Evolutionary conservation across 2,329 filamentous ascomycete genomes (phyloP), one percentile per base, ranked within the genome.

Genomic region (Bipolaris sorokiniana): DNA sequence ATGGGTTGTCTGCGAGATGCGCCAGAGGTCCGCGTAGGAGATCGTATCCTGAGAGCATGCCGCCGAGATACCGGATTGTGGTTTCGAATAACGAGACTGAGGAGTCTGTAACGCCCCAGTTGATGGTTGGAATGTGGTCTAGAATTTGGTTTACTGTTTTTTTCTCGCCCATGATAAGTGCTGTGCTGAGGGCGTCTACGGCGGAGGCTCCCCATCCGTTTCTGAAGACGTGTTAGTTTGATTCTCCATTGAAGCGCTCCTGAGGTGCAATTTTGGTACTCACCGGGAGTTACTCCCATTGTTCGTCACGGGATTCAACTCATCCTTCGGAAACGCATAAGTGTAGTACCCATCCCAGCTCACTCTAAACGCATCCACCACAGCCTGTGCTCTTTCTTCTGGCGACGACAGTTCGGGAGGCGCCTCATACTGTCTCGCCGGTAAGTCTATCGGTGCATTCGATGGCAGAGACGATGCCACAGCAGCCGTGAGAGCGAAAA

Each of bases 181-280:
- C 91, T 0, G 92, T 96, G 57, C 86, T 89, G 45, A 96, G 80
- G 1, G 90, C 90, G 73, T 96, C 92, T 13, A 95, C 84, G 0
- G 91, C 90, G 40, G 88, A 92, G 28, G 91, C 90, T 22, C 91
- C 92, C 92, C 92, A 96, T 51, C 86, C 88, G 69, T 93, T 93
- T 60, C 90, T 93, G 56, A 28, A 3, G 7, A 16, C 5, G 5
- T 3, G 13, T 54, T 36, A 58, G 40, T 5, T 31, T 31, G 13
- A 2, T 28, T 31, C 16, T 46, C 16, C 11, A 4, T 11, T 20
- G 7, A 42, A 42, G 22, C 11, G 9, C n/a, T 20, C 10, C 34
- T 20, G 3, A 16, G 1, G 3, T 16, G 5, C 26, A 44, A 1
- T n/a, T 10, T 16, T 44, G 13, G n/a, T 34, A 68, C 79, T 63